Evolutionary conservation across 2,329 filamentous ascomycete genomes (phyloP).

Genomic region (Daldinia sp.): DNA sequence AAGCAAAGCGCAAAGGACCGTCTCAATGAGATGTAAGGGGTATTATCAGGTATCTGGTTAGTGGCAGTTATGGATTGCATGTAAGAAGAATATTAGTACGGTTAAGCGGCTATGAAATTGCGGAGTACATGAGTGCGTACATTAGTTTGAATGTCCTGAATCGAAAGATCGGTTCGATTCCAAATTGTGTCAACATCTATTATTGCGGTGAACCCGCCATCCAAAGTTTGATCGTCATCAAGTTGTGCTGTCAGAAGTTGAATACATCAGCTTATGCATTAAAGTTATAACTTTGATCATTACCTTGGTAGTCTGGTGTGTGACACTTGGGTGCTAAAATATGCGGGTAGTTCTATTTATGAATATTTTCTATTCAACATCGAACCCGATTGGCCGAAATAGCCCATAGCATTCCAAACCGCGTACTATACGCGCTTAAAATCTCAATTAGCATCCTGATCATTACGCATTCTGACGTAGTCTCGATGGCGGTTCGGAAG

Average conservation of each 20-base stretch:
- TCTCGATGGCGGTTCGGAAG: not conserved
- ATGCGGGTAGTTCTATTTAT: not conserved
- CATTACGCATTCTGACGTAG: conserved; percentile 1
- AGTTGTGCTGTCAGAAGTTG: not conserved
- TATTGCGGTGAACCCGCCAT: not conserved
- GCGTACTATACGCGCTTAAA: not conserved
- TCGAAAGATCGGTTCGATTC: not conserved
- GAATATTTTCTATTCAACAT: too few relatives aligned
- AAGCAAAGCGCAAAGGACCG: conserved; percentile 64
- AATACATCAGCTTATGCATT: not conserved
- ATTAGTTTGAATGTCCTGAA: not conserved
- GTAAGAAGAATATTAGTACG: not conserved
- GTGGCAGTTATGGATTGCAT: not conserved
- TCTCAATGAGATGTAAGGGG: conserved; percentile 53
- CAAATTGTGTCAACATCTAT: not conserved
- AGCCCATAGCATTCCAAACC: not conserved
- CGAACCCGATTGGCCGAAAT: not conserved
- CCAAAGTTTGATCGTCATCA: not conserved
- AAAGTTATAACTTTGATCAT: not conserved
- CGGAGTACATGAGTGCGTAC: not conserved
- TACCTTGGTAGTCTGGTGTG: not conserved
- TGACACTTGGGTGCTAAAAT: not conserved
- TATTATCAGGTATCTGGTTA: not conserved
- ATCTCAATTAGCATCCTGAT: not conserved
- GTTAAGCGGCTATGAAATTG: not conserved